Base-by-base conservation (phyloP, 2,329 filamentous ascomycete species). In the Cytospora schulzeri region DNA sequence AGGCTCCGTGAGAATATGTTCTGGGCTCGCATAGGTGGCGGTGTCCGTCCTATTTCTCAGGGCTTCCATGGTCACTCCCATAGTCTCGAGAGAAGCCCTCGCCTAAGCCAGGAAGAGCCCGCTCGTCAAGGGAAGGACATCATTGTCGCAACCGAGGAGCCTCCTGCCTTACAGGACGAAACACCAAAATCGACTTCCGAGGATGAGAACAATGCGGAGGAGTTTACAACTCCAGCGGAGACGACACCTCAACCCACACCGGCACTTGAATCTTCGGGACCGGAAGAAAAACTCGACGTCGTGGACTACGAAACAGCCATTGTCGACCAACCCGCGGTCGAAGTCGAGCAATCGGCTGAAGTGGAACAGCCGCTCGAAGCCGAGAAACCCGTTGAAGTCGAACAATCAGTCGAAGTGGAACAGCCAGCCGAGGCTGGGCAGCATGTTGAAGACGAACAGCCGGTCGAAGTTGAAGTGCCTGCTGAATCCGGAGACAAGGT, bases 1-100 rank as follows among this genome's bases (percentile, higher is more conserved):
- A 87, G 90, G 33, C 78, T 98, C 56, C 85, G 95, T 58, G 95
- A 99, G 75, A 89, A 94, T 70, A 97, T 99, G 91, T 99, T 99
- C 75, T 99, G 95, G 95, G 88, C 91, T 58, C 86, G 95, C 62
- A 87, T 99, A 60, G 94, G 94, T 29, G 95, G 93, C 31, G 95
- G 95, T 17, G 92, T 99, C 2, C 79, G 98, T 15, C 95, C 94
- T 1, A 62, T 64, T 22, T 55, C 54, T 29, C 63, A 65, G 29
- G 81, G 85, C 12, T 71, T 72, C 14, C 77, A 77, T 28, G 38
- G 28, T 9, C 69, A 69, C n/a, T 69, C 69, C 5, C 63, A 69
- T 24, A 70, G 66, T 45, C 69, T 63, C 6, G 66, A 72, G 33
- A 72, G 65, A 58, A 70, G 69, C 51, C 71, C 69, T 35, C 64